Percentiles rank a stretch among this genome's conserved stretches.
Evolutionary conservation across 495 filamentous ascomycete genomes (phyloP).

Genomic region (Aspergillus incahuasiensis): DNA sequence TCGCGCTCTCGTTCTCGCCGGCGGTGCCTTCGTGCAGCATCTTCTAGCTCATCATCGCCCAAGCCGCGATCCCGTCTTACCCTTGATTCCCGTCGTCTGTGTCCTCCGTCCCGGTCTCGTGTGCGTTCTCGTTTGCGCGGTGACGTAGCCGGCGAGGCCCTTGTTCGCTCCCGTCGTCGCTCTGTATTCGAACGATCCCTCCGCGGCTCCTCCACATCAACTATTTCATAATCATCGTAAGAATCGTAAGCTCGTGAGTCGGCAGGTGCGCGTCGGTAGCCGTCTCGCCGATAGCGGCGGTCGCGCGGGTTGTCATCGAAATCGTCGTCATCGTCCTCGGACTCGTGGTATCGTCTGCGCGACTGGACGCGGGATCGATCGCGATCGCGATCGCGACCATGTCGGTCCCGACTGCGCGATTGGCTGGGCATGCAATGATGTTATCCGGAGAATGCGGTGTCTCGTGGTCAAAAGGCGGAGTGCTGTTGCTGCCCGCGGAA

Average conservation of each 20-base stretch:
- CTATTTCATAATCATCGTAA: constrained; percentile 14
- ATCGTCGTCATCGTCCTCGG: constrained; percentile 28
- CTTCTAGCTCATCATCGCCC: constrained; percentile 4
- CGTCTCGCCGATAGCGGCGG: constrained; percentile 12
- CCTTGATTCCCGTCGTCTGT: constrained; percentile 7
- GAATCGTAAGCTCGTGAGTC: constrained; percentile 16
- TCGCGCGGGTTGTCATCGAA: constrained; percentile 18
- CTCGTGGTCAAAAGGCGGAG: constrained; percentile 1
- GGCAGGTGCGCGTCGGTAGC: constrained; percentile 5
- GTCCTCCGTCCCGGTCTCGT: constrained; percentile 16
- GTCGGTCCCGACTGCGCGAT: constrained; percentile 38
- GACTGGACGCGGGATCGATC: constrained; percentile 29
- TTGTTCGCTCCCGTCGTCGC: constrained; percentile 21
- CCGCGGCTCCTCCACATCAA: constrained; percentile 10
- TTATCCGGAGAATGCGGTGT: constrained; percentile 8
- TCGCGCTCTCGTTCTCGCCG: constrained; percentile 22
- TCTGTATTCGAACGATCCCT: constrained; percentile 12
- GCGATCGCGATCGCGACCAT: constrained; percentile 40
- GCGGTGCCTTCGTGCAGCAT: constrained; percentile 1
- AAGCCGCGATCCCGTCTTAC: constrained; percentile 13
- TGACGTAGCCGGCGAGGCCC: constrained; percentile 14
- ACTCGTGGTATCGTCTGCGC: constrained; percentile 17
- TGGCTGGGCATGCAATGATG: constrained; percentile 36
- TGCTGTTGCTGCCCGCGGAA: constrained; percentile 3
- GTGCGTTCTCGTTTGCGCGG: constrained; percentile 17